Evolutionary conservation across 805 yeast species (phyloP).

Genomic region (Metschnikowia anglica): DNA sequence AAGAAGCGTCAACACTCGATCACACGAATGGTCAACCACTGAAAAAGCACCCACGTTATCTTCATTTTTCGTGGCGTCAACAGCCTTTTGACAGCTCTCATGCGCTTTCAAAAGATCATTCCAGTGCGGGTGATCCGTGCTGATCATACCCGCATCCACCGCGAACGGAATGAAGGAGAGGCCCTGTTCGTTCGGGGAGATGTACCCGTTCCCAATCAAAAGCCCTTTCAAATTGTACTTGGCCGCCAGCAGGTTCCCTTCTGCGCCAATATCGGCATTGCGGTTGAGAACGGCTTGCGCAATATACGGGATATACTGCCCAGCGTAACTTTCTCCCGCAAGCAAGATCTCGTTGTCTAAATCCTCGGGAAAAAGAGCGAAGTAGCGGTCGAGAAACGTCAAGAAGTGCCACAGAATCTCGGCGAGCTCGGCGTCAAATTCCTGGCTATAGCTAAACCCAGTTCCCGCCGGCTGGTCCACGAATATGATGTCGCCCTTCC

Average conservation of each 20-base stretch:
- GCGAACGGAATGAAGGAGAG: constrained; percentile 76
- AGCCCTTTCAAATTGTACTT: constrained; percentile 57
- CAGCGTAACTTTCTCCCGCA: constrained; percentile 97
- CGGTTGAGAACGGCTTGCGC: constrained; percentile 59
- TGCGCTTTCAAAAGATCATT: constrained; percentile 47
- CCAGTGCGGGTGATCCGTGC: constrained; percentile 40
- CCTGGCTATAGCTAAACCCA: constrained; percentile 72
- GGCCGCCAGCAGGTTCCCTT: constrained; percentile 13
- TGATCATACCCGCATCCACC: constrained; percentile 55
- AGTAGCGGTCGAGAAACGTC: constrained; percentile 64
- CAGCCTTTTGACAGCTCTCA: constrained; percentile 58
- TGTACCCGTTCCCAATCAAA: constrained; percentile 91
- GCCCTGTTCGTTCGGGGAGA: constrained; percentile 83
- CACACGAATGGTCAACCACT: constrained; percentile 37
- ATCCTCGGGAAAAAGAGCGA: constrained; percentile 72
- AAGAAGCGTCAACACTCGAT: constrained; percentile 42
- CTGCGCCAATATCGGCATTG: constrained; percentile 29
- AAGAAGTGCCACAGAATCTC: constrained; percentile 64
- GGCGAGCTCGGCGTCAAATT: constrained; percentile 52
- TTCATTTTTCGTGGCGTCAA: constrained; percentile 29
- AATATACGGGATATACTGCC: constrained; percentile 91
- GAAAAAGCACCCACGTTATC: constrained; percentile 9
- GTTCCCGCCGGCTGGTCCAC: constrained; percentile 96
- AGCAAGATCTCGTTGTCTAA: constrained; percentile 60
- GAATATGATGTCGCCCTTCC: constrained; percentile 72